These are phyloP conservation scores for Acorus calamus DNA, from an alignment of 106 monocot genomes.

Conservation along the genomic window DNA sequence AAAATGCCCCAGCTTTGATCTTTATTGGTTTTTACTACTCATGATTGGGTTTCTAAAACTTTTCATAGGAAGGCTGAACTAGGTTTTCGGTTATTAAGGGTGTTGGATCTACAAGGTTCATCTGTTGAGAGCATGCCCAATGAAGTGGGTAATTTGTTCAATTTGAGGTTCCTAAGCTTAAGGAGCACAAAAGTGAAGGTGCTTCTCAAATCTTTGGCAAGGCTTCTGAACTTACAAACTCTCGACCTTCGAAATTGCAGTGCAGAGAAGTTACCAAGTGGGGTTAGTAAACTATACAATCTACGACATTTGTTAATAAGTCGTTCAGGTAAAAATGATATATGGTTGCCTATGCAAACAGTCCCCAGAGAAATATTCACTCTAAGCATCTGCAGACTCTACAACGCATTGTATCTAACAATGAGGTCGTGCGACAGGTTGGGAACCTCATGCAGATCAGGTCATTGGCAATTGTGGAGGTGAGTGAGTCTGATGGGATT, in stretches of 20 bases:
- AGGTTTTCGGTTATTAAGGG: slow-evolving; percentile 1
- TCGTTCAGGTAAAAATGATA: too few species aligned
- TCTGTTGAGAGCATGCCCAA: slow-evolving; percentile 10
- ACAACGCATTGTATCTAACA: slow-evolving; percentile 6
- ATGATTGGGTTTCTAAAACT: background rate
- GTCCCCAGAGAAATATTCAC: slow-evolving; percentile 1
- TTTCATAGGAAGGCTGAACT: background rate
- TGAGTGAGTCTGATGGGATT: slow-evolving; percentile 1
- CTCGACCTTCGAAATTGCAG: background rate
- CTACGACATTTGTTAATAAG: slow-evolving; percentile 6
- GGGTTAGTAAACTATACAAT: background rate
- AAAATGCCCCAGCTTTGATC: slow-evolving; percentile 3
- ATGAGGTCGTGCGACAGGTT: background rate
- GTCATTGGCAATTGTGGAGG: slow-evolving; percentile 7
- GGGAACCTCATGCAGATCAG: slow-evolving; percentile 10
- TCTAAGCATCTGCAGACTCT: slow-evolving; percentile 14
- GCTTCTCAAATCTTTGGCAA: slow-evolving; percentile 13
- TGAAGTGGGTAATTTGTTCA: slow-evolving; percentile 9
- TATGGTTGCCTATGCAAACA: too few species aligned
- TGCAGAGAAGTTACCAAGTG: slow-evolving; percentile 5
- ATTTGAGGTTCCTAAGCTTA: slow-evolving; percentile 16
- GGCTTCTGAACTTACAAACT: slow-evolving; percentile 16
- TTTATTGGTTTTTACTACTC: slow-evolving; percentile 4
- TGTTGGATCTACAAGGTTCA: slow-evolving; percentile 1
- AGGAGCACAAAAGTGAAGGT: slow-evolving; percentile 9